Base-by-base conservation (phyloP, 495 filamentous ascomycete species). In the Hypoxylon cercidicola region DNA sequence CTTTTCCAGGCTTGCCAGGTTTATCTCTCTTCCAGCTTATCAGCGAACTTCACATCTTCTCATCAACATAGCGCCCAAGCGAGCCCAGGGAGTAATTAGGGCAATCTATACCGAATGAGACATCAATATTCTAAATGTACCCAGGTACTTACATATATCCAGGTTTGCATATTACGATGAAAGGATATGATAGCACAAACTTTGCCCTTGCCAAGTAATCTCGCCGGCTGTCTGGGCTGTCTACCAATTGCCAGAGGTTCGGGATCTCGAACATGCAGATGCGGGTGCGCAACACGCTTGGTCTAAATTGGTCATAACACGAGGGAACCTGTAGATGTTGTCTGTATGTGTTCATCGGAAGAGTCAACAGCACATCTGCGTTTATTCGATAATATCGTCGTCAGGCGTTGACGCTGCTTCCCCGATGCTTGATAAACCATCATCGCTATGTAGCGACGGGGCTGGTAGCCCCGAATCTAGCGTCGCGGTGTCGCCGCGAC, bases 201-300 rank as follows among this genome's bases (percentile, higher is more conserved):
- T 28, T n/a, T n/a, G n/a, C n/a, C n/a, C n/a, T 23, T 25, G n/a
- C 23, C 45, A 13, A 48, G 30, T 15, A 32, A 48, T 48, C 45
- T 48, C 19, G 45, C 23, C 45, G 19, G 45, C 45, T 32, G 45
- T 8, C 25, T 23, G 18, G 19, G 45, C 45, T 32, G 45, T 8
- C 25, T 23, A 32, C 23, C 45, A 48, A 32, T 48, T 18, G 25
- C 6, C 45, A 32, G 18, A 19, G 8, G 15, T 43, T 19, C n/a
- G n/a, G 15, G 37, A 2, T 32, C 30, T 32, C 10, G 30, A 11
- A 32, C 10, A 32, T 32, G 30, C 30, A 32, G 30, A 16, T 16
- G 40, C 40, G 7, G 20, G 5, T 43, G 2, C 20, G 4, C 1
- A 43, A 19, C 20, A 32, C 45, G 13, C 19, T 48, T 30, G 23